Evolutionary conservation across 2,329 filamentous ascomycete genomes (phyloP).

Genomic region (Trichoderma breve): DNA sequence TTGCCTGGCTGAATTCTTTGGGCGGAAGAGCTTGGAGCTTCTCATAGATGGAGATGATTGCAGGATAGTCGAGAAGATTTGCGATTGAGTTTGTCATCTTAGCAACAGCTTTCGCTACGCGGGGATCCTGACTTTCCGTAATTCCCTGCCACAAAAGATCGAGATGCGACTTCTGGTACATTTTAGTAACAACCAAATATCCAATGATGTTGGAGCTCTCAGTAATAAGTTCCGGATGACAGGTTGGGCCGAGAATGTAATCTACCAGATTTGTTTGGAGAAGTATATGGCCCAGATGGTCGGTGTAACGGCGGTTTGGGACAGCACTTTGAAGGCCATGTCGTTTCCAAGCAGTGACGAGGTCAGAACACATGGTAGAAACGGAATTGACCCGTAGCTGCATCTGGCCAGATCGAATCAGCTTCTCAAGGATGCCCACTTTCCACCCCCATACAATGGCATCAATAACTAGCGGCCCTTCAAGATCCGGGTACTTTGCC

Average conservation of each 20-base stretch:
- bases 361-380: conserved; percentile 66
- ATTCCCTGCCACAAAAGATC: conserved; percentile 84
- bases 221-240: conserved; percentile 84
- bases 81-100: conserved; percentile 56
- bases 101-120: conserved; percentile 78
- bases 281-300: conserved; percentile 68
- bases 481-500: conserved; percentile 37
- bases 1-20: conserved; percentile 58
- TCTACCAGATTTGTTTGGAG: conserved; percentile 69
- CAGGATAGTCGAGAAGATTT: conserved; percentile 46
- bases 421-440: conserved; percentile 64
- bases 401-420: conserved; percentile 85
- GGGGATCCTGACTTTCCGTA: conserved; percentile 75
- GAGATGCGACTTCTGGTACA: conserved; percentile 69
- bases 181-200: conserved; percentile 77
- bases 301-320: conserved; percentile 51
- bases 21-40: conserved; percentile 68
- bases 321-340: conserved; percentile 48
- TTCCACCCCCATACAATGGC: conserved; percentile 65
- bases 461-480: conserved; percentile 41
- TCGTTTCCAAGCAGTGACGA: conserved; percentile 65
- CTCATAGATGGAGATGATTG: conserved; percentile 64
- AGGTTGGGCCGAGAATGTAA: conserved; percentile 86
- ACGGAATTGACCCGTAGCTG: conserved; percentile 80
- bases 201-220: conserved; percentile 81